Evolutionary conservation across 2,329 filamentous ascomycete genomes (phyloP), one percentile per base, ranked within the genome.

Genomic region (Eutypa lata): DNA sequence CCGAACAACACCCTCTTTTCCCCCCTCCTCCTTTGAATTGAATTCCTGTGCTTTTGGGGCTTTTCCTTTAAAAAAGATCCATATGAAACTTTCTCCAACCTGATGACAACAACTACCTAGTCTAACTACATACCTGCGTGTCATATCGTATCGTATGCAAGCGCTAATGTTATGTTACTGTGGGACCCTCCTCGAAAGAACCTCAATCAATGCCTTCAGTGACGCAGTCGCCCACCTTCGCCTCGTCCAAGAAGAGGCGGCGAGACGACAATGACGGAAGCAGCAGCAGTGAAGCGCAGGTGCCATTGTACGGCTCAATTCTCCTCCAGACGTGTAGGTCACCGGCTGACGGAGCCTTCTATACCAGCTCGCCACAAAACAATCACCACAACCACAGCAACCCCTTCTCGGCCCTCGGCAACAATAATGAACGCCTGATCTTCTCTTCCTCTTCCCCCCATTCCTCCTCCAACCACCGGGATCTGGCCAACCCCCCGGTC

Each of bases 171-270:
- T n/a, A n/a, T n/a, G n/a, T n/a, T n/a, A n/a, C 26, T 31, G 26
- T 31, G 26, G 26, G 10, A 5, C 26, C 26, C n/a, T n/a, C n/a
- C n/a, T 10, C 26, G 26, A 31, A 31, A 31, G 5, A 6, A 16
- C n/a, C 35, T 14, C 35, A n/a, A 7, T 16, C 35, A 43, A 74
- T 74, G 71, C 71, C 71, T 50, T 72, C 71, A 37, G 66, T 65
- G 53, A 67, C 70, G 45, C 65, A 69, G 28, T 50, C 58, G 42
- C 64, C 65, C 16, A 61, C 62, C 42, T 56, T 65, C 48, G 62
- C 64, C 45, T 55, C 66, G 37, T 59, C 61, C 53, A 70, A 71
- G 60, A 73, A 71, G 64, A 67, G 73, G 54, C 66, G 70, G 52
- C 68, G 71, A 54, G 71, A 72, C 22, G 70, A 72, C 44, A 53